Conservation (phyloP, 2,329 filamentous ascomycete species). For the Achaetomium macrosporum region DNA sequence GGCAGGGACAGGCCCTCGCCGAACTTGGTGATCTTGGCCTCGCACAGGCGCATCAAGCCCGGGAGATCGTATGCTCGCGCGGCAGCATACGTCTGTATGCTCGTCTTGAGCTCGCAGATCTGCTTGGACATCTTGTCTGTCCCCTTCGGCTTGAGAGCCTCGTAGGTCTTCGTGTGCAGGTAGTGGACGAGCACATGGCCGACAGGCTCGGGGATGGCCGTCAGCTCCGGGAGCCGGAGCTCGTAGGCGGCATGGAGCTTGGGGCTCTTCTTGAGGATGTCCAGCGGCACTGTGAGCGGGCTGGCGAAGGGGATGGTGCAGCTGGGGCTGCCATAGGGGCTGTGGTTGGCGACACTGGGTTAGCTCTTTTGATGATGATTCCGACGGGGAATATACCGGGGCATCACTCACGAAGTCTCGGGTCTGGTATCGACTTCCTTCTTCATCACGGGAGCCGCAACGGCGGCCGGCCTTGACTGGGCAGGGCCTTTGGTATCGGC, state of each 20-base stretch:
- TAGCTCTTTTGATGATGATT: not conserved
- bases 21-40: constrained; percentile 22
- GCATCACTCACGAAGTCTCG: constrained; percentile 20
- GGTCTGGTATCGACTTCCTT: constrained; percentile 20
- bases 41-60: constrained; percentile 23
- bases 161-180: constrained; percentile 25
- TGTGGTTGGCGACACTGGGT: constrained; percentile 7
- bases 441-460: constrained; percentile 7
- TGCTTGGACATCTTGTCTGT: constrained; percentile 19
- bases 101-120: constrained; percentile 24
- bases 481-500: constrained; percentile 10
- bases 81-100: constrained; percentile 23
- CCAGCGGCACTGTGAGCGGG: constrained; percentile 22
- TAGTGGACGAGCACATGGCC: constrained; percentile 26
- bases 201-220: constrained; percentile 21
- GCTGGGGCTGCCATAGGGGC: constrained; percentile 24
- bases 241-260: constrained; percentile 25
- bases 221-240: constrained; percentile 21
- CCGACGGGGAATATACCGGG: not conserved
- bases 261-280: constrained; percentile 24
- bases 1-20: constrained; percentile 23
- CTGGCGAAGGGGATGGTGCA: constrained; percentile 25
- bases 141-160: constrained; percentile 23
- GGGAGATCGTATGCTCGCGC: constrained; percentile 24
- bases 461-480: constrained; percentile 2